Evolutionary conservation across 331 rosid species (phyloP).

Genomic region (Acacia concinna): DNA sequence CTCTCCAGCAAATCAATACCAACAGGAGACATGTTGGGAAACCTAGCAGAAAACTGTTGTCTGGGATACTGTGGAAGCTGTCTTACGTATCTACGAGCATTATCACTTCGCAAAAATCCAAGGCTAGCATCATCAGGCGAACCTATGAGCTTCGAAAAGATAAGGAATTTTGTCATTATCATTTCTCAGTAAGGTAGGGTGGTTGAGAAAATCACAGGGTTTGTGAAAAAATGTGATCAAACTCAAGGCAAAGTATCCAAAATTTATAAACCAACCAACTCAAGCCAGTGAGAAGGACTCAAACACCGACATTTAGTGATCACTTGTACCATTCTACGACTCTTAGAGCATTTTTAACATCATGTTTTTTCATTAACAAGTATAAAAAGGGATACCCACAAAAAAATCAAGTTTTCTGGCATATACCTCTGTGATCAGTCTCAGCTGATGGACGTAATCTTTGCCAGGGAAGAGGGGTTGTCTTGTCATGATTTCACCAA

Average conservation of each 20-base stretch:
- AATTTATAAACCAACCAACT: background rate
- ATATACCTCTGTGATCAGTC: constrained; percentile 84
- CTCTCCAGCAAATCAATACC: constrained; percentile 80
- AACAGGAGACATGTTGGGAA: constrained; percentile 72
- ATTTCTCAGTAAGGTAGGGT: background rate
- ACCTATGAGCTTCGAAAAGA: constrained; percentile 77
- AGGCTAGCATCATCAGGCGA: constrained; percentile 96
- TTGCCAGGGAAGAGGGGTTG: constrained; percentile 88
- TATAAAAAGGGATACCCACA: background rate
- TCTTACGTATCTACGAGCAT: constrained; percentile 85
- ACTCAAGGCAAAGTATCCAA: background rate
- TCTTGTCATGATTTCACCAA: constrained; percentile 86
- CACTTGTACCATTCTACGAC: background rate
- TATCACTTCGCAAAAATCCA: constrained; percentile 88
- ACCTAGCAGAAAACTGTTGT: constrained; percentile 62
- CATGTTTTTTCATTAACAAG: background rate
- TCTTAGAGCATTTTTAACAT: background rate
- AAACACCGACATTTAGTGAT: too few relatives aligned
- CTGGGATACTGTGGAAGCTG: constrained; percentile 86
- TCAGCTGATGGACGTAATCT: constrained; percentile 94
- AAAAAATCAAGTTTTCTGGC: constrained; percentile 11
- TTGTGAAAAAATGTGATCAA: background rate
- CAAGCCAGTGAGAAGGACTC: too few relatives aligned
- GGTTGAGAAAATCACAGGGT: background rate
- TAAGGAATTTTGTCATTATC: constrained; percentile 18